These are phyloP conservation scores for Dictyostelium capitatum DNA, from an alignment of 78 protist genomes.

Conservation along the genomic window DNA sequence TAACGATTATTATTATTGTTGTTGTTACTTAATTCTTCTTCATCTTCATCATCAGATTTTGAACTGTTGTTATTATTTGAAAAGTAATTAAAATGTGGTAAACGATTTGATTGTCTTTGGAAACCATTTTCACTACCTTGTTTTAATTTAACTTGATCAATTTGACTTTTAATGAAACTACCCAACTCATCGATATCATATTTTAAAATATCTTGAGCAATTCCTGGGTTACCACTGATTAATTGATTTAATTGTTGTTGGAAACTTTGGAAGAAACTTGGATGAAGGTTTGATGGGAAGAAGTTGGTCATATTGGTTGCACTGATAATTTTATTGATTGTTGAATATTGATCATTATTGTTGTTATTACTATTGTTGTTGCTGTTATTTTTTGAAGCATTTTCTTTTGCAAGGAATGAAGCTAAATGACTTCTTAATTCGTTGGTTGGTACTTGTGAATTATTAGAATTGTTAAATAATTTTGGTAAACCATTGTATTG, in stretches of 20 bases:
- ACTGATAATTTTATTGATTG: slow-evolving; percentile 33
- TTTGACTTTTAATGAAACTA: slow-evolving; percentile 19
- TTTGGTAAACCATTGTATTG: slow-evolving; percentile 26
- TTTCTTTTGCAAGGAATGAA: slow-evolving; percentile 32
- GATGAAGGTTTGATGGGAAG: slow-evolving; percentile 8
- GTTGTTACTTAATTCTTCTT: not conserved
- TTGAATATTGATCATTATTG: not conserved
- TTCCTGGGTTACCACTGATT: slow-evolving; percentile 1
- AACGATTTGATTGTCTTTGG: not conserved
- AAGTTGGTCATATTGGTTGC: not conserved
- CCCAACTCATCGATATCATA: slow-evolving; percentile 15
- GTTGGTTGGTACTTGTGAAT: slow-evolving; percentile 37
- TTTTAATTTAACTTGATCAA: slow-evolving; percentile 25
- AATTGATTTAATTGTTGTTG: slow-evolving; percentile 20
- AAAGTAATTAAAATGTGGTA: not conserved
- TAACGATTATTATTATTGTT: not conserved
- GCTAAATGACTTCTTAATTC: slow-evolving; percentile 1
- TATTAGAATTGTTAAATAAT: slow-evolving; percentile 20
- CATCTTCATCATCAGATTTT: no score
- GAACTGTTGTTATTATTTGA: not conserved
- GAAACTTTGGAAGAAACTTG: slow-evolving; percentile 31
- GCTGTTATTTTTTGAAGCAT: not conserved
- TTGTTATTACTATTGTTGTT: not conserved
- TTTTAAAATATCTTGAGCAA: slow-evolving; percentile 33
- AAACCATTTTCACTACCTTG: not conserved